Conservation (phyloP, 108 stramenopile species). For the Fragilaria crotonensis region DNA sequence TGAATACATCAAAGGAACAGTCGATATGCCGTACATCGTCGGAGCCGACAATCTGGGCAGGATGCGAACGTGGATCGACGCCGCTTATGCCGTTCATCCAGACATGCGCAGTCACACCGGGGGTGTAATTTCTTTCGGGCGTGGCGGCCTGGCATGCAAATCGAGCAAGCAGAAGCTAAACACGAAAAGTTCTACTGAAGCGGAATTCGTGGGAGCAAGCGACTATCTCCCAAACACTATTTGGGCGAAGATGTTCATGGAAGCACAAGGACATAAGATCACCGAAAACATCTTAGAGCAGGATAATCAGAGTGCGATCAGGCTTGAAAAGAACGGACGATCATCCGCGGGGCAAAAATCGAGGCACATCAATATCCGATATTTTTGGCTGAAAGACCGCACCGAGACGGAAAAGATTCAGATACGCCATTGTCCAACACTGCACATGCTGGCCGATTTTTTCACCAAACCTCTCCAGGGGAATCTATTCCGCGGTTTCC, state of each 20-base stretch:
- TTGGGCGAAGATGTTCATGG: constrained; percentile 33
- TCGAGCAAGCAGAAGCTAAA: no score
- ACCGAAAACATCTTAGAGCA: constrained; percentile 24
- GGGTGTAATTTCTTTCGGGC: constrained; percentile 22
- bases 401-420: background rate
- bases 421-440: constrained; percentile 20
- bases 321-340: constrained; percentile 34
- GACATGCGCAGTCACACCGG: no score
- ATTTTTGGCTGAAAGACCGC: constrained; percentile 27
- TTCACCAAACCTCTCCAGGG: constrained; percentile 38
- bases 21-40: constrained; percentile 5
- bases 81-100: constrained; percentile 28
- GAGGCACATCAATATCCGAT: constrained; percentile 31
- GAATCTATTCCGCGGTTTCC: constrained; percentile 15
- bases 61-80: constrained; percentile 37
- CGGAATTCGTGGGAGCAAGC: no score
- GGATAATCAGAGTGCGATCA: no score
- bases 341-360: constrained; percentile 15
- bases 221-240: no score
- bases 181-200: no score
- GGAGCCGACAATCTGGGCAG: constrained; percentile 1
- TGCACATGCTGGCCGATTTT: no score
- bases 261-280: constrained; percentile 34
- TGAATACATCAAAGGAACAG: constrained; percentile 26
- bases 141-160: constrained; percentile 19